Base-by-base conservation (phyloP, 331 rosid species). In the Arachis monticola region DNA sequence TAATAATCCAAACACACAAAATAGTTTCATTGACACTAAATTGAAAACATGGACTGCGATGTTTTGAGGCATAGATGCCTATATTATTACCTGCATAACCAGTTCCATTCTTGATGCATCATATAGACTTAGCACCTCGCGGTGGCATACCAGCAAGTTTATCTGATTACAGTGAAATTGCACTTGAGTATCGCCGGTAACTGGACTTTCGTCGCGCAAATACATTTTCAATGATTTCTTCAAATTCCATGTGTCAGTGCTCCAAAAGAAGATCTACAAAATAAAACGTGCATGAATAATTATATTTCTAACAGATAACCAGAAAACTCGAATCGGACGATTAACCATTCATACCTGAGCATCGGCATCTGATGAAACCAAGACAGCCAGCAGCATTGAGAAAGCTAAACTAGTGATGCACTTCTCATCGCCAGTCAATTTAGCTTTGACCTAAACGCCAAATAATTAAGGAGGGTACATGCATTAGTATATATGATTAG, bases 351-450 rank as follows among this genome's bases (percentile, higher is more conserved):
- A 60, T 50, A 89, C 97, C 97, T 93, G 94, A 60, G 89, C 90
- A 70, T 93, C 98, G 6, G 98, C 98, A 74, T 91, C 89, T 0
- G 97, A 89, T 70, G 98, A 93, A 85, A 89, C 92, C 79, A 93
- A 84, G 56, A 81, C 81, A 56, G 83, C 87, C 60, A 93, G 83
- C 9, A 81, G 79, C 68, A 85, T 89, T 75, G 98, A 93, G 69
- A 93, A 93, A 44, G 94, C 92, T 41, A 91, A 86, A 74, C 97
- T 96, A 72, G 96, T 89, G 58, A 93, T 85, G 81, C 89, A 87
- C 81, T 87, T 93, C 72, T 91, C 83, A 77, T 93, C 97, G 60
- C 98, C 96, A 76, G 88, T 89, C 74, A 93, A 92, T 87, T 84
- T 91, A 81, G 86, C 78, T 79, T 85, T 86, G 76, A 89, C 90